phyloP scores from a whole-genome alignment of 1,284 basidiomycete genomes.

The Cryptococcus floricola region DNA sequence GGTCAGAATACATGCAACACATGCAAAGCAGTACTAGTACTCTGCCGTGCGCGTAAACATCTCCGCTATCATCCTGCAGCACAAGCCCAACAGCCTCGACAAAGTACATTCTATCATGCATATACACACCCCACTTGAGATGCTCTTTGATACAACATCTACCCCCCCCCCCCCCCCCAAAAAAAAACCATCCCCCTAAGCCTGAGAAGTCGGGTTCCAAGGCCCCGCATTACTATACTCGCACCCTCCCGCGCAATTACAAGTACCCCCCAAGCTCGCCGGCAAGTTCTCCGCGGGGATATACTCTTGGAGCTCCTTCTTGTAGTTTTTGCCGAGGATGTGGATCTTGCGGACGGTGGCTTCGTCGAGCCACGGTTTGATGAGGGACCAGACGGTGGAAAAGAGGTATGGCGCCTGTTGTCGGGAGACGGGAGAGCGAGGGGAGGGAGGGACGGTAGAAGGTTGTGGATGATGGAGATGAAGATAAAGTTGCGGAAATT shows the following conservation, averaged over 20 bases:
- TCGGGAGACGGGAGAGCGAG: too few species aligned
- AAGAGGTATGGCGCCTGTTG: constrained; percentile 75
- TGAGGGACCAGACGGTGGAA: constrained; percentile 78
- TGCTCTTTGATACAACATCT: too few species aligned
- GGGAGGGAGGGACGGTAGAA: not conserved
- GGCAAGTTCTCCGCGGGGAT: constrained; percentile 82
- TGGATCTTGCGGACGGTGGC: constrained; percentile 91
- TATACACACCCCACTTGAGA: too few species aligned
- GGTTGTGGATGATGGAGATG: not conserved
- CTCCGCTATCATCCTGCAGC: too few species aligned
- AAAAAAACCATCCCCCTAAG: not conserved
- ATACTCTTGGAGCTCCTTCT: constrained; percentile 68
- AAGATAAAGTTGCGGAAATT: not conserved
- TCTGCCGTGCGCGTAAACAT: too few species aligned
- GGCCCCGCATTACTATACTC: constrained; percentile 87
- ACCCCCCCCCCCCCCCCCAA: too few species aligned
- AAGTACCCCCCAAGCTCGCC: constrained; percentile 76
- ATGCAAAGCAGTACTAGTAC: too few species aligned
- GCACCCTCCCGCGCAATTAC: constrained; percentile 76
- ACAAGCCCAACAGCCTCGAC: too few species aligned
- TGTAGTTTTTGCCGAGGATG: constrained; percentile 64
- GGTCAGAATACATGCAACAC: too few species aligned
- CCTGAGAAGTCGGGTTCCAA: constrained; percentile 60
- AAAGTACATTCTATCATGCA: too few species aligned
- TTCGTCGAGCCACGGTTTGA: constrained; percentile 93